These are phyloP conservation scores for Monascus ruber DNA, from an alignment of 2,329 filamentous ascomycete genomes.

Conservation along the genomic window DNA sequence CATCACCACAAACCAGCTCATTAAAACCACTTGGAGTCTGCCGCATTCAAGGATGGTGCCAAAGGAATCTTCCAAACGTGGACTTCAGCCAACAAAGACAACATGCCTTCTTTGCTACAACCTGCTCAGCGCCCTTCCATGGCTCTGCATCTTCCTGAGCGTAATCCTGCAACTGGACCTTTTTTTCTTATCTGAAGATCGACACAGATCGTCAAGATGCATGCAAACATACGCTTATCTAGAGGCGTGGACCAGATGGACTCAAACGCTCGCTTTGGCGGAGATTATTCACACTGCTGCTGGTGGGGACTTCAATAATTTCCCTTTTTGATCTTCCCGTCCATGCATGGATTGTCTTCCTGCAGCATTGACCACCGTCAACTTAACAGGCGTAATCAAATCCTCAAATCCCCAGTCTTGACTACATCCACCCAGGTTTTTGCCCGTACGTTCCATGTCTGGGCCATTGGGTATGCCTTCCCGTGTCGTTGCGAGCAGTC, in stretches of 20 bases:
- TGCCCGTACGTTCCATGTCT: slow-evolving; percentile 20
- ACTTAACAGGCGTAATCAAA: slow-evolving; percentile 13
- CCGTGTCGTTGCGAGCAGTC: slow-evolving; percentile 8
- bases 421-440: slow-evolving; percentile 21
- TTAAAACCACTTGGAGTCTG: no score
- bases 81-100: neutral
- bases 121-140: slow-evolving; percentile 10
- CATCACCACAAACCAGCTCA: no score
- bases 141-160: slow-evolving; percentile 13
- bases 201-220: neutral
- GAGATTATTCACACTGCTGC: slow-evolving; percentile 17
- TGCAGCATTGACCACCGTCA: no score
- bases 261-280: slow-evolving; percentile 14
- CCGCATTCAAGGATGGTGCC: no score
- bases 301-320: slow-evolving; percentile 2
- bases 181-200: slow-evolving; percentile 2
- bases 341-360: no score
- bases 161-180: slow-evolving; percentile 1
- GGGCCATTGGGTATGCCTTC: slow-evolving; percentile 18
- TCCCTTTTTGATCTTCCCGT: no score
- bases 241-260: slow-evolving; percentile 15
- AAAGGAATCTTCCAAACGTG: no score
- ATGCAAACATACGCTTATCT: slow-evolving; percentile 9
- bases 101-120: slow-evolving; percentile 18
- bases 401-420: slow-evolving; percentile 15